Evolutionary conservation across 1,139 yeast genomes (phyloP).

Genomic region (Yamadazyma triangularis): DNA sequence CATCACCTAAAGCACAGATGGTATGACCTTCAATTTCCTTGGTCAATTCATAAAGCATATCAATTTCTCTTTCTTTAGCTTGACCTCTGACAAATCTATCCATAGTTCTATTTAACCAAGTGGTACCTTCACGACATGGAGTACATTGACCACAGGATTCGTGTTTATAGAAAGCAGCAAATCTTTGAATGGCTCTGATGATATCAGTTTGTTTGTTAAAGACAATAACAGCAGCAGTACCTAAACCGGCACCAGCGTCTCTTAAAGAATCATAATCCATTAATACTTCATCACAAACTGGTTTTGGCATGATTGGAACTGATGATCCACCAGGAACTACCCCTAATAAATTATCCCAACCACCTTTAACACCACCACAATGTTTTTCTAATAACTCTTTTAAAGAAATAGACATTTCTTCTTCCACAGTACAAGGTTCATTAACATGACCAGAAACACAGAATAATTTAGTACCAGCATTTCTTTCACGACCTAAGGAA

Average conservation of each 20-base stretch:
- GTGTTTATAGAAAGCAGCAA: slow-evolving; percentile 78
- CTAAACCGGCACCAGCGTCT: slow-evolving; percentile 82
- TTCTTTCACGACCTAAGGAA: slow-evolving; percentile 77
- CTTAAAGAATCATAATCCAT: slow-evolving; percentile 86
- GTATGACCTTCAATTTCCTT: slow-evolving; percentile 88
- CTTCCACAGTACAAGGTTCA: slow-evolving; percentile 89
- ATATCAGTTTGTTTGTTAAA: slow-evolving; percentile 84
- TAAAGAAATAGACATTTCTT: slow-evolving; percentile 86
- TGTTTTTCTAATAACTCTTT: slow-evolving; percentile 78
- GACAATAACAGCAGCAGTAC: slow-evolving; percentile 89
- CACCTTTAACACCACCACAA: slow-evolving; percentile 87
- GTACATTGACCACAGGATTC: slow-evolving; percentile 95
- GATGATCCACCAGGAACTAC: slow-evolving; percentile 89
- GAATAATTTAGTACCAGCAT: slow-evolving; percentile 74
- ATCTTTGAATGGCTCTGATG: slow-evolving; percentile 79
- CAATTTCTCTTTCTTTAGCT: slow-evolving; percentile 76
- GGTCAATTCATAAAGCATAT: slow-evolving; percentile 74
- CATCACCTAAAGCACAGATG: slow-evolving; percentile 88
- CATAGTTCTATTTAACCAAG: slow-evolving; percentile 81
- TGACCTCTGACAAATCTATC: slow-evolving; percentile 74
- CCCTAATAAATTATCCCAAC: slow-evolving; percentile 86
- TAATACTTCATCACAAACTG: slow-evolving; percentile 58
- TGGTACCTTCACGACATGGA: slow-evolving; percentile 92
- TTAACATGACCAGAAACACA: slow-evolving; percentile 88
- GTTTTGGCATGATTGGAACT: slow-evolving; percentile 72